Conservation (phyloP, 345 rosid genomes). For the Brassica juncea region DNA sequence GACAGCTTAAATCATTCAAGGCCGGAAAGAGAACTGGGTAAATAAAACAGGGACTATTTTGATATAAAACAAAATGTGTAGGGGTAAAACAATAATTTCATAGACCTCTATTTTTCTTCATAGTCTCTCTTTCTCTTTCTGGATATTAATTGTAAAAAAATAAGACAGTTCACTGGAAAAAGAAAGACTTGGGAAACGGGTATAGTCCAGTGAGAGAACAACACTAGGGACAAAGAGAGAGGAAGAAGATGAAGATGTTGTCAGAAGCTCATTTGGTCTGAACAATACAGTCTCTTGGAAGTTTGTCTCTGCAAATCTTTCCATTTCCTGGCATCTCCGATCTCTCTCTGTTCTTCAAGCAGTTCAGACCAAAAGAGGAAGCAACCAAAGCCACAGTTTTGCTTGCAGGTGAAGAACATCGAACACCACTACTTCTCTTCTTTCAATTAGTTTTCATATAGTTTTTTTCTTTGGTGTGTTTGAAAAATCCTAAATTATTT, state of each 20-base stretch:
- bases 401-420: conserved; percentile 32
- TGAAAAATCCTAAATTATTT: background rate
- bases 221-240: conserved; percentile 37
- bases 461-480: background rate
- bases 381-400: conserved; percentile 16
- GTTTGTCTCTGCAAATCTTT: background rate
- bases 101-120: background rate
- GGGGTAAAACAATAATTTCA: conserved; percentile 28
- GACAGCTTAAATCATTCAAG: background rate
- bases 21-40: background rate
- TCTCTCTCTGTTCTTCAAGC: conserved; percentile 25
- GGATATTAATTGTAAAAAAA: conserved; percentile 29
- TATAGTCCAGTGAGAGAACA: conserved; percentile 37
- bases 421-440: background rate
- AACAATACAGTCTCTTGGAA: background rate
- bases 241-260: conserved; percentile 18
- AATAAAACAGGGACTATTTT: conserved; percentile 11
- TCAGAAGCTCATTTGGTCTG: conserved; percentile 20
- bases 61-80: conserved; percentile 10
- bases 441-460: background rate
- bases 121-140: conserved; percentile 22
- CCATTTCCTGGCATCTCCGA: conserved; percentile 1
- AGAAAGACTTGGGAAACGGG: conserved; percentile 39
- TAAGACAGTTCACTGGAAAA: conserved; percentile 38
- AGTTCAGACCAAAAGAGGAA: conserved; percentile 26